Percentiles rank a stretch among this genome's conserved stretches.
phyloP scores from a whole-genome alignment of 2,329 filamentous ascomycete species.

The Didymosphaeria variabile region DNA sequence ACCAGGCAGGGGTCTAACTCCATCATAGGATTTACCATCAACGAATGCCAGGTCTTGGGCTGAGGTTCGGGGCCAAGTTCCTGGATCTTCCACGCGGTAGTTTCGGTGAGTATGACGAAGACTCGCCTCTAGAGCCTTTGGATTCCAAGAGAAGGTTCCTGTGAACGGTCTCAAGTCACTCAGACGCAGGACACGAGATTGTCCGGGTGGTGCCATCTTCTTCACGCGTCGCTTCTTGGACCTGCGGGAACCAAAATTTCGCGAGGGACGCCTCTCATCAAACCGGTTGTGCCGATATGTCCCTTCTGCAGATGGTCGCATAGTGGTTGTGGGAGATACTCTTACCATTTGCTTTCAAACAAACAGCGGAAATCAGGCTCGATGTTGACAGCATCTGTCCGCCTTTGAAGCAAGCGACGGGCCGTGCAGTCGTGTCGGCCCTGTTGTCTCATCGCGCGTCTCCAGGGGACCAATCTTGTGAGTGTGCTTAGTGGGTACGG shows the following conservation, averaged over 20 bases:
- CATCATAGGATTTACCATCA: conserved; percentile 1
- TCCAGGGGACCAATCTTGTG: neutral
- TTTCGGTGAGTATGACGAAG: neutral
- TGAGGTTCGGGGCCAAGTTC: conserved; percentile 10
- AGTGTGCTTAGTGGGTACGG: no score
- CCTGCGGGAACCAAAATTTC: no score
- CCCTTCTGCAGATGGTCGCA: neutral
- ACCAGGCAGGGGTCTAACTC: neutral
- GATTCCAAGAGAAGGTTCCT: conserved; percentile 1
- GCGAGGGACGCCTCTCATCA: neutral
- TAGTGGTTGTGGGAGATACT: neutral
- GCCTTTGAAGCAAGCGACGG: neutral
- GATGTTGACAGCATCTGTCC: neutral
- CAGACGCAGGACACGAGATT: neutral
- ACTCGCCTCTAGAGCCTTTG: neutral
- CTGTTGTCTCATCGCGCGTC: neutral
- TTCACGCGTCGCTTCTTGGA: neutral
- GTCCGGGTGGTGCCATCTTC: neutral
- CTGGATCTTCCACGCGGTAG: conserved; percentile 9
- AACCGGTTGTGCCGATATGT: neutral
- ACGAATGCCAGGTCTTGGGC: neutral
- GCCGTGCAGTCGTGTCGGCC: neutral
- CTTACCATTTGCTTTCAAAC: neutral
- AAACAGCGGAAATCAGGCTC: neutral
- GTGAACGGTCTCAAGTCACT: no score